Evolutionary conservation across 2,329 filamentous ascomycete genomes (phyloP), one percentile per base, ranked within the genome.

Genomic region (Venturia effusa): DNA sequence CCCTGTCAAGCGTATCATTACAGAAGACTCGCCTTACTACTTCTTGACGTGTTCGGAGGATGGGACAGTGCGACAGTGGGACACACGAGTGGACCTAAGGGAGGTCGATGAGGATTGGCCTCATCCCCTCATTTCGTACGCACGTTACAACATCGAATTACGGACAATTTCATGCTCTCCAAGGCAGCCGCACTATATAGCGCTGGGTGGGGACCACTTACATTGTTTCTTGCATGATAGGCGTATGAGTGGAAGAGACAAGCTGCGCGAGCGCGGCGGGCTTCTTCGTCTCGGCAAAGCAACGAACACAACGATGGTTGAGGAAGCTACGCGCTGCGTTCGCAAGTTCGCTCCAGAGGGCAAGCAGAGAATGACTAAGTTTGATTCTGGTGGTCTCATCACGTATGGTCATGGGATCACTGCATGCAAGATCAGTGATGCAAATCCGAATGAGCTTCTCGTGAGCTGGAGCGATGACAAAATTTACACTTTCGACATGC

Each of bases 31-130:
- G 3, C 86, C 86, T 0, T 79, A 85, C 71, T 78, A 87, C n/a
- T 88, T 88, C 69, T 73, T 88, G 63, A 88, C 84, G 0, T 88
- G 86, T 71, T 87, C 84, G 0, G 86, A 88, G 70, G 86, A 88
- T 72, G 86, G 86, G 32, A 86, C 88, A 67, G 85, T 88, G 37
- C 79, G 86, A 59, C 86, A 88, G 68, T 88, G 85, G 83, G 86
- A 88, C 72, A 71, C 87, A 54, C 78, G 86, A 27, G 45, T 30
- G 22, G 48, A 66, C 32, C 76, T 79, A 61, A n/a, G 51, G 15
- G 51, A 57, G 27, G 51, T 34, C 19, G 51, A 57, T n/a, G 51
- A 32, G 15, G 79, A 79, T 22, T 81, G 80, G 68, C 85, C 84
- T 4, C 83, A 84, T 5, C 84, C 86, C 2, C 75, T 88, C 34